Evolutionary conservation across 164 flowering plant genomes (phyloP).

Genomic region (Magnolia kwangsiensis): DNA sequence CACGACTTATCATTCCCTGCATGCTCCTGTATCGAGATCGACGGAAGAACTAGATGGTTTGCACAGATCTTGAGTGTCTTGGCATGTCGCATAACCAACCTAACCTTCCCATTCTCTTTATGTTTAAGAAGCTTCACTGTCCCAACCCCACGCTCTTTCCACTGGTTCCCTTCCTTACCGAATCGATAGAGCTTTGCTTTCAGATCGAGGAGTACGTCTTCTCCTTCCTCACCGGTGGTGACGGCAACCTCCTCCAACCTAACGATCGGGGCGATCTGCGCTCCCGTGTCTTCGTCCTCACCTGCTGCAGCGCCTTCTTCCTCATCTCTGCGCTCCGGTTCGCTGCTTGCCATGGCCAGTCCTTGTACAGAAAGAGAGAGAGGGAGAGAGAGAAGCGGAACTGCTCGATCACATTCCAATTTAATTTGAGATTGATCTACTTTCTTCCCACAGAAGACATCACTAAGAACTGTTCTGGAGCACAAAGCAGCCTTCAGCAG

Average conservation of each 20-base stretch:
- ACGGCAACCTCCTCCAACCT: constrained; percentile 77
- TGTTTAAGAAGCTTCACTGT: constrained; percentile 41
- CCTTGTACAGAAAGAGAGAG: not conserved
- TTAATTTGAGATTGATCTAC: no score
- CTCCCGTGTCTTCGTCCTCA: constrained; percentile 88
- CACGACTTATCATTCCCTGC: constrained; percentile 38
- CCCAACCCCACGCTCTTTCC: constrained; percentile 48
- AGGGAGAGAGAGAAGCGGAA: not conserved
- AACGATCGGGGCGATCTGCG: constrained; percentile 77
- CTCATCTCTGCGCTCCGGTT: constrained; percentile 54
- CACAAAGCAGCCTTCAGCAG: no score
- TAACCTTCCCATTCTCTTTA: constrained; percentile 34
- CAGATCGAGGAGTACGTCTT: constrained; percentile 58
- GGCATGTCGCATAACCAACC: constrained; percentile 38
- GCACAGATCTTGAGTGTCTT: constrained; percentile 45
- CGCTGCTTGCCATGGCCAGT: constrained; percentile 35
- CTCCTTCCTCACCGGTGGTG: constrained; percentile 78
- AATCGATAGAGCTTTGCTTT: constrained; percentile 44
- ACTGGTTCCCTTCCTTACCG: constrained; percentile 37
- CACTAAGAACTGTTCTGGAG: no score
- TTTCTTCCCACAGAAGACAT: no score
- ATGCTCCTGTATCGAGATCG: constrained; percentile 31
- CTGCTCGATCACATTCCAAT: no score
- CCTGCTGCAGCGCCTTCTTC: constrained; percentile 35
- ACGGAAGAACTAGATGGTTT: constrained; percentile 33